A percentile compares a stretch with the other conserved stretches of the same genome.
Conservation (phyloP, 768 basidiomycete genomes). For the Pholiota molesta region DNA sequence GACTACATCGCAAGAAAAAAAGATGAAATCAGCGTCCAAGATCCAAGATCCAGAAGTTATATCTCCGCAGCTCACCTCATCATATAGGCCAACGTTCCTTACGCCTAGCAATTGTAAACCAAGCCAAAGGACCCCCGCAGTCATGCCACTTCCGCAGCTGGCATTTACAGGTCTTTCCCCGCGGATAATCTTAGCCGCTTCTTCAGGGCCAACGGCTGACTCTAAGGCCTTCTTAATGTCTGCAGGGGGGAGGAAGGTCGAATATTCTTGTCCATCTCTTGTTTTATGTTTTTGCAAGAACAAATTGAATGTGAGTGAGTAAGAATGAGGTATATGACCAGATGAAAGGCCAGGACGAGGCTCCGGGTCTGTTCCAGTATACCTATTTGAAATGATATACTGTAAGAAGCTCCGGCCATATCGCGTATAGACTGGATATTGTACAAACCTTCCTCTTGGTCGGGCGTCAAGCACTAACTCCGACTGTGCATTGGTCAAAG, state of each 20-base stretch:
- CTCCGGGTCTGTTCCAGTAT: slow-evolving; percentile 80
- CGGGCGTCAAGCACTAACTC: slow-evolving; percentile 90
- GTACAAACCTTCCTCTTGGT: slow-evolving; percentile 67
- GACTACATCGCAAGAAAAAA: slow-evolving; percentile 51
- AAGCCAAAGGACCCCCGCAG: slow-evolving; percentile 93
- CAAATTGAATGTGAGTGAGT: slow-evolving; percentile 79
- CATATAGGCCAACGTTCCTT: slow-evolving; percentile 74
- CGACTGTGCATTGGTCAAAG: slow-evolving; percentile 42
- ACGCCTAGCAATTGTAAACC: slow-evolving; percentile 78
- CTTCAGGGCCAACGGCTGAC: slow-evolving; percentile 61
- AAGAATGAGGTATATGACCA: slow-evolving; percentile 90
- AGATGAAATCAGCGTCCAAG: slow-evolving; percentile 9
- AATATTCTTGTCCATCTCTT: slow-evolving; percentile 51
- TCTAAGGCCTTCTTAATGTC: slow-evolving; percentile 65
- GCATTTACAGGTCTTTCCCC: slow-evolving; percentile 68
- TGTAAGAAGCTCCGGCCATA: not conserved
- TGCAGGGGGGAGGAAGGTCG: slow-evolving; percentile 57
- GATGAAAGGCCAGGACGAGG: slow-evolving; percentile 87
- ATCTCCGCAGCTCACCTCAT: slow-evolving; percentile 68
- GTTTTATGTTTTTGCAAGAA: slow-evolving; percentile 57
- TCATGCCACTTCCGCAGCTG: slow-evolving; percentile 97
- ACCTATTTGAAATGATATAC: slow-evolving; percentile 50
- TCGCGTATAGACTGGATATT: not conserved
- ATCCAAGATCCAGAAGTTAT: not conserved
- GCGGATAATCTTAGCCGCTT: slow-evolving; percentile 56